A percentile compares a stretch with the other conserved stretches of the same genome.
These are phyloP conservation scores for Flammula alnicola DNA, from an alignment of 1,284 basidiomycete genomes.

Conservation along the genomic window DNA sequence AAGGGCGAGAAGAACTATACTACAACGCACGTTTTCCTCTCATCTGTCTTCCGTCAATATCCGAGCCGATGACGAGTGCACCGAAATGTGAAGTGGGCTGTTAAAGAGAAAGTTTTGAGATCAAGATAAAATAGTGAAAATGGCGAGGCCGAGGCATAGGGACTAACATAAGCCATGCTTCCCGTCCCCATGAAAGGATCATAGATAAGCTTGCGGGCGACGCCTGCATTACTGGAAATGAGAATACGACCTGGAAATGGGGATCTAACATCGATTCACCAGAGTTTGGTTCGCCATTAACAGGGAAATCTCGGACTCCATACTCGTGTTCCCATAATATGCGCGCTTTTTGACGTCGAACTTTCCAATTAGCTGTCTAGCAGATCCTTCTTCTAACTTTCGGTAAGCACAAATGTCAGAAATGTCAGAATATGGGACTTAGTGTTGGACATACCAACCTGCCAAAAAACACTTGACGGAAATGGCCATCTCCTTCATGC, in stretches of 20 bases:
- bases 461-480: conserved; percentile 79
- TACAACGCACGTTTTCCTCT: conserved; percentile 77
- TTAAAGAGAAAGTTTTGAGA: background rate
- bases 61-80: conserved; percentile 87
- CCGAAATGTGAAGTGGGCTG: conserved; percentile 89
- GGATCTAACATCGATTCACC: no score
- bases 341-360: conserved; percentile 91
- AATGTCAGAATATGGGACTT: background rate
- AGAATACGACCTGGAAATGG: no score
- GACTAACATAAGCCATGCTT: conserved; percentile 87
- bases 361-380: conserved; percentile 66
- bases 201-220: conserved; percentile 90
- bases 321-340: conserved; percentile 96
- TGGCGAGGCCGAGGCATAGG: no score
- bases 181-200: conserved; percentile 98
- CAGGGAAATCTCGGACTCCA: conserved; percentile 95
- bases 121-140: conserved; percentile 5
- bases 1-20: background rate
- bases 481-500: conserved; percentile 68
- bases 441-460: conserved; percentile 70
- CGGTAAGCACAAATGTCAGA: conserved; percentile 8
- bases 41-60: conserved; percentile 98
- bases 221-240: conserved; percentile 53
- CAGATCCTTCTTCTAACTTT: conserved; percentile 79
- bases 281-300: conserved; percentile 96